These are phyloP conservation scores for Megacollybia platyphylla DNA, from an alignment of 1,284 basidiomycete species.

Conservation along the genomic window DNA sequence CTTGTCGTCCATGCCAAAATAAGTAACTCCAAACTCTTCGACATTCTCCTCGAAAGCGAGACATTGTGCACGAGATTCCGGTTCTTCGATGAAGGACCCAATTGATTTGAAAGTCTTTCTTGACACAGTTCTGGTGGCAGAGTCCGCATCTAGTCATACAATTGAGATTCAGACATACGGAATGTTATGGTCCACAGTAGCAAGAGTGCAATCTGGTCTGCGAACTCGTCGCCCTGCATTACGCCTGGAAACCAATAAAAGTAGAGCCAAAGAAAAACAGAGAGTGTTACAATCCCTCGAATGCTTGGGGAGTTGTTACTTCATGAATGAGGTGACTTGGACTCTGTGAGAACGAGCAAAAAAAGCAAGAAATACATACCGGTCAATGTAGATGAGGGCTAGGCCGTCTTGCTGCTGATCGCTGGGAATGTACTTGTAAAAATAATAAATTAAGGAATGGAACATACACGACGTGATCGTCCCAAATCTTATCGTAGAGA, in stretches of 20 bases:
- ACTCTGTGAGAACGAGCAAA: constrained; percentile 6
- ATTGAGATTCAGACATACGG: constrained; percentile 50
- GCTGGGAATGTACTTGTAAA: constrained; percentile 24
- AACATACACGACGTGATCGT: constrained; percentile 84
- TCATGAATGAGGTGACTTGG: constrained; percentile 86
- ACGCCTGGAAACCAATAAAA: constrained; percentile 32
- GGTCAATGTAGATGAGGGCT: constrained; percentile 87
- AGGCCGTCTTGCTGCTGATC: constrained; percentile 73
- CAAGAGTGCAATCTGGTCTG: constrained; percentile 87
- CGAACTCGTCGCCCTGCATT: constrained; percentile 76
- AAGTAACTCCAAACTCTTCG: constrained; percentile 89
- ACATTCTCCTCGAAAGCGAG: constrained; percentile 89
- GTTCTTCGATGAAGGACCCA: constrained; percentile 72
- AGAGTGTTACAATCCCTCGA: constrained; percentile 73
- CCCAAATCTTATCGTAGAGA: constrained; percentile 93
- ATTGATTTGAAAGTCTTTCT: constrained; percentile 78
- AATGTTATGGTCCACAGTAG: constrained; percentile 93
- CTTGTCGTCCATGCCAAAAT: constrained; percentile 88
- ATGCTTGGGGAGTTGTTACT: constrained; percentile 94
- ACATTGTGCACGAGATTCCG: constrained; percentile 88
- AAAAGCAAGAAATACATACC: constrained; percentile 28
- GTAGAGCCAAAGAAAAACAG: not conserved
- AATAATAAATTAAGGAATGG: constrained; percentile 1
- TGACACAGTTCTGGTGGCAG: constrained; percentile 56
- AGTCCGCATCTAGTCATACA: not conserved